Evolutionary conservation across 2,329 filamentous ascomycete species (phyloP).

Genomic region (Diplodia sapinea): DNA sequence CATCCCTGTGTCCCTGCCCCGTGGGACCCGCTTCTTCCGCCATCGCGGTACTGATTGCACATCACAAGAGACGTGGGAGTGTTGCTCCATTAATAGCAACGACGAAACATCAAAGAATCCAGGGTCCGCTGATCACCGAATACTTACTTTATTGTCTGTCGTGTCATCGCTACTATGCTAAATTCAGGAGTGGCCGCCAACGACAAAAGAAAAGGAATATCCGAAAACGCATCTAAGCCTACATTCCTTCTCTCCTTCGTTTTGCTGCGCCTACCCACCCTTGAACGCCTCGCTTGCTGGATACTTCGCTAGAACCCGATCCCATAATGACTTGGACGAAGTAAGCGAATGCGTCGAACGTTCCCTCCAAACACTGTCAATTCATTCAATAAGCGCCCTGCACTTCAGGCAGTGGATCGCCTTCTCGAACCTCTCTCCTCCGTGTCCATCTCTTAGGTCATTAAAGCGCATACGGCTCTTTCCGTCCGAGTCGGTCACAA

Average conservation of each 20-base stretch:
- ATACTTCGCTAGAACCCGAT: background rate
- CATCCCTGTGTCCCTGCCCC: conserved; percentile 13
- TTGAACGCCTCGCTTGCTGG: conserved; percentile 22
- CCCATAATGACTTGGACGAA: background rate
- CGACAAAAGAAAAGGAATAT: background rate
- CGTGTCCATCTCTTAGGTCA: background rate
- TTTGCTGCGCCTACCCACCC: background rate
- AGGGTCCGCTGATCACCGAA: background rate
- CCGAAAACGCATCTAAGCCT: background rate
- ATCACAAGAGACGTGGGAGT: too few relatives aligned
- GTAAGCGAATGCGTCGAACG: background rate
- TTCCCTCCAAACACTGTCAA: background rate
- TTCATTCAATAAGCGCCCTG: conserved; percentile 8
- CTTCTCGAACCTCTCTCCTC: background rate
- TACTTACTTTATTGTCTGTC: background rate
- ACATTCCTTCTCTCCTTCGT: background rate
- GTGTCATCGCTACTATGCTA: background rate
- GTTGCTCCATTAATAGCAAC: background rate
- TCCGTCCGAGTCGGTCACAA: background rate
- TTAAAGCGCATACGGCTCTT: conserved; percentile 8
- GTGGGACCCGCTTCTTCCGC: conserved; percentile 10
- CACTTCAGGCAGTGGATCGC: conserved; percentile 8
- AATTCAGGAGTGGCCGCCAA: background rate
- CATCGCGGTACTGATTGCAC: background rate
- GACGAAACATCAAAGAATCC: background rate